These are phyloP conservation scores for Acanthamoeba lugdunensis DNA, from an alignment of 208 protist genomes.

Conservation along the genomic window DNA sequence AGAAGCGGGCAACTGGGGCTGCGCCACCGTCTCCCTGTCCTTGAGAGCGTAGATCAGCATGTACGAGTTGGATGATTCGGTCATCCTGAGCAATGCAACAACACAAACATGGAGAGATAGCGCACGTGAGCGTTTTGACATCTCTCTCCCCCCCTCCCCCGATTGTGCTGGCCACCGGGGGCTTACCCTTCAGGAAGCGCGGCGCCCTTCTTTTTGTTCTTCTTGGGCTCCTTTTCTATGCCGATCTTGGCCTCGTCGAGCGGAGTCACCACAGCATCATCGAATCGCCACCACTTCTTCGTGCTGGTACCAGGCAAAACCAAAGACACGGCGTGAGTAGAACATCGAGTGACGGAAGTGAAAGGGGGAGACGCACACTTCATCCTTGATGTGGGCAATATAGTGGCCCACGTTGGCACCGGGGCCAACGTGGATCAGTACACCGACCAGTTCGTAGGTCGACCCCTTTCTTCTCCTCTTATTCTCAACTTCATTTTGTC, in stretches of 20 bases:
- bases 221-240: slow-evolving; percentile 41
- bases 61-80: slow-evolving; percentile 61
- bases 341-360: neutral
- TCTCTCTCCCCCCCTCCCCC: too few species aligned
- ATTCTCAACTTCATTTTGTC: slow-evolving; percentile 51
- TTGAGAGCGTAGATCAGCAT: slow-evolving; percentile 68
- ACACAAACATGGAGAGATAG: neutral
- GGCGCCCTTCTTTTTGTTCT: slow-evolving; percentile 31
- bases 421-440: slow-evolving; percentile 60
- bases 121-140: neutral
- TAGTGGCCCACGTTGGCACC: slow-evolving; percentile 72
- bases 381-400: slow-evolving; percentile 68
- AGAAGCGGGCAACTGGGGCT: neutral
- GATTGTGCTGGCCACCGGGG: neutral
- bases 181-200: slow-evolving; percentile 43
- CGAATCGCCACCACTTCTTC: slow-evolving; percentile 73
- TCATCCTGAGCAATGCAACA: slow-evolving; percentile 30
- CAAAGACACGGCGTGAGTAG: neutral
- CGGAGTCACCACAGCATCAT: slow-evolving; percentile 48
- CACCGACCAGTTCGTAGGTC: slow-evolving; percentile 49
- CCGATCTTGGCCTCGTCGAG: slow-evolving; percentile 56
- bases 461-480: slow-evolving; percentile 68
- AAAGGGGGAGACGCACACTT: neutral
- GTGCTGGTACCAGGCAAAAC: slow-evolving; percentile 3
- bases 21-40: neutral